phyloP scores from a whole-genome alignment of 768 basidiomycete species.

The Leucocoprinus leucothites region DNA sequence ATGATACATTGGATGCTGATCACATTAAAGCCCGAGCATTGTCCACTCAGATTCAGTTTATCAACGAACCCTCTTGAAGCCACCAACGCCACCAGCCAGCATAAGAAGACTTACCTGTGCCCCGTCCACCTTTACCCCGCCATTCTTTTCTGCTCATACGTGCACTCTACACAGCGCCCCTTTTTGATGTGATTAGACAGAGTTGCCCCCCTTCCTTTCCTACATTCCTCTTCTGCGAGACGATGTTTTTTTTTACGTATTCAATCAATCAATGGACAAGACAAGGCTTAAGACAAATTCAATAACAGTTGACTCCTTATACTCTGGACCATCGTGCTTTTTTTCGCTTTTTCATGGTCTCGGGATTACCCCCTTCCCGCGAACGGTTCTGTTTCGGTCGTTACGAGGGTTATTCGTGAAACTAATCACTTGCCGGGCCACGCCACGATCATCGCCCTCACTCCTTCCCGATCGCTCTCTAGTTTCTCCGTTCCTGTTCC shows the following conservation, averaged over 20 bases:
- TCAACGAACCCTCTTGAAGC: not conserved
- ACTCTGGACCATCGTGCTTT: not conserved
- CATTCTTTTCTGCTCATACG: not conserved
- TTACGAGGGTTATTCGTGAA: too few relatives aligned
- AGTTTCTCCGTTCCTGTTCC: too few relatives aligned
- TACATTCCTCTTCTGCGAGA: constrained; percentile 1
- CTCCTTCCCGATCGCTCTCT: too few relatives aligned
- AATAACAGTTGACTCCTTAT: not conserved
- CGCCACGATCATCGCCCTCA: too few relatives aligned
- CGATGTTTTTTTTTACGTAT: constrained; percentile 3
- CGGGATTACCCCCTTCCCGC: too few relatives aligned
- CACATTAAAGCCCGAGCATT: constrained; percentile 1
- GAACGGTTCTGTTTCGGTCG: too few relatives aligned
- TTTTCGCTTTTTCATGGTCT: not conserved
- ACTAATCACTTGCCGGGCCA: too few relatives aligned
- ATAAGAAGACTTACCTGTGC: too few relatives aligned
- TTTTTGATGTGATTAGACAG: constrained; percentile 10
- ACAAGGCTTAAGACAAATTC: constrained; percentile 1
- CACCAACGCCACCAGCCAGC: not conserved
- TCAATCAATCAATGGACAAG: constrained; percentile 12
- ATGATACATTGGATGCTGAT: constrained; percentile 31
- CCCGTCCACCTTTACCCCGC: not conserved
- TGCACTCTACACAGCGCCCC: not conserved
- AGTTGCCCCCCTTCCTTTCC: not conserved
- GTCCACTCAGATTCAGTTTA: not conserved